phyloP scores from a whole-genome alignment of 2,329 filamentous ascomycete species.

The Dissoconium aciculare region DNA sequence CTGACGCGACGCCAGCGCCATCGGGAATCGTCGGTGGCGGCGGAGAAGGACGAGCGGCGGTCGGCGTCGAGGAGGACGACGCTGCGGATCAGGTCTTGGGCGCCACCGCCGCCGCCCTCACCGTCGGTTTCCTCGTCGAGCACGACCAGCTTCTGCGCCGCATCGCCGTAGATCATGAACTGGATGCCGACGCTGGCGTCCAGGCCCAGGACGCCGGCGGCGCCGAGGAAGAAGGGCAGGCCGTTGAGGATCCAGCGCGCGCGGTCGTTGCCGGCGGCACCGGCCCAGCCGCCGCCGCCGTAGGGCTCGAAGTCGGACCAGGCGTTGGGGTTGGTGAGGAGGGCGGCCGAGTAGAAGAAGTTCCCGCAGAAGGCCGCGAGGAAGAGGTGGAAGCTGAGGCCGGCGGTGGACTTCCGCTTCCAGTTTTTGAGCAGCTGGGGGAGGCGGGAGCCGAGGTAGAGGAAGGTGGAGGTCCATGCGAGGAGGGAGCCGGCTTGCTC shows the following conservation, averaged over 20 bases:
- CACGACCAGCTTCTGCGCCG: constrained; percentile 33
- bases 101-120: constrained; percentile 33
- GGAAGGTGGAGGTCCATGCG: constrained; percentile 41
- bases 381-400: constrained; percentile 48
- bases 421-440: constrained; percentile 55
- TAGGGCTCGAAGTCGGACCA: constrained; percentile 44
- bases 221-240: constrained; percentile 50
- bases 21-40: too few relatives aligned
- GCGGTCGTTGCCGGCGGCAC: constrained; percentile 38
- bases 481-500: constrained; percentile 37
- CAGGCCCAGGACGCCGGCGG: constrained; percentile 47
- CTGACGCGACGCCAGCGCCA: constrained; percentile 42
- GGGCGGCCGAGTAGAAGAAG: constrained; percentile 48
- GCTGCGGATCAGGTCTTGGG: too few relatives aligned
- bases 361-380: constrained; percentile 53
- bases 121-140: constrained; percentile 31
- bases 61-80: too few relatives aligned
- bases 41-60: too few relatives aligned
- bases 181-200: constrained; percentile 49
- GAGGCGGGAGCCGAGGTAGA: constrained; percentile 45
- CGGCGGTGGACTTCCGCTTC: constrained; percentile 46
- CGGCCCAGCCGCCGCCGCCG: constrained; percentile 44
- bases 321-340: constrained; percentile 48
- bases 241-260: constrained; percentile 43
- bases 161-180: constrained; percentile 43